phyloP scores from a whole-genome alignment of 306 rosid genomes.

The Inga laurina region DNA sequence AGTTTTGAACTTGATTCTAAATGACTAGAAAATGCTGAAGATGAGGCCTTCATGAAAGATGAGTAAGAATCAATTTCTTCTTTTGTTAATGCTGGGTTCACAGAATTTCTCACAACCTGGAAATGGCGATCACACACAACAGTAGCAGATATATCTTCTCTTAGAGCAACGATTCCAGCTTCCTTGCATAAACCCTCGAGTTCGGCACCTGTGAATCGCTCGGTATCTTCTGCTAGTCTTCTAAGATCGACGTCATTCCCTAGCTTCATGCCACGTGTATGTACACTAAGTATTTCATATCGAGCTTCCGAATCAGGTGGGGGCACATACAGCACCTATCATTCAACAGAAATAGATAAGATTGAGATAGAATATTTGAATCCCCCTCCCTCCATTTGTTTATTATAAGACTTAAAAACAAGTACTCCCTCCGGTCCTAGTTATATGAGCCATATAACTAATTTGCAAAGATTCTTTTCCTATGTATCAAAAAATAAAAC shows the following conservation, averaged over 20 bases:
- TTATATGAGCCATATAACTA: no score
- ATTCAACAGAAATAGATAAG: constrained; percentile 26
- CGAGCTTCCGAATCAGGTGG: constrained; percentile 91
- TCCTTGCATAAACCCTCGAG: constrained; percentile 81
- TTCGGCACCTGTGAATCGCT: constrained; percentile 92
- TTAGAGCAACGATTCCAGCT: constrained; percentile 83
- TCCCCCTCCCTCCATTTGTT: neutral
- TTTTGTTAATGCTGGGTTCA: constrained; percentile 68
- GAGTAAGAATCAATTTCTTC: constrained; percentile 55
- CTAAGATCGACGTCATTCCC: constrained; percentile 66
- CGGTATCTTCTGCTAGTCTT: constrained; percentile 70
- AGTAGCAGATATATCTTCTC: constrained; percentile 70
- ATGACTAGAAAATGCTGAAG: constrained; percentile 31
- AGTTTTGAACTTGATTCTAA: constrained; percentile 31
- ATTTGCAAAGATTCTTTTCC: no score
- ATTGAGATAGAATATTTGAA: constrained; percentile 20
- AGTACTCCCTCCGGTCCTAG: no score
- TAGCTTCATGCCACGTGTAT: constrained; percentile 66
- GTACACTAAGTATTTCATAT: constrained; percentile 73
- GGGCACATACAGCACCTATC: constrained; percentile 83
- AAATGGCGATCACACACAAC: constrained; percentile 68
- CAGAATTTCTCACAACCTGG: constrained; percentile 56
- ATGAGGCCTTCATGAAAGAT: constrained; percentile 57
- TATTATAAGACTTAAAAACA: neutral
- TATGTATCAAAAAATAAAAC: no score